A percentile compares a stretch with the other conserved stretches of the same genome.
These are phyloP conservation scores for Citrus cavaleriei DNA, from an alignment of 345 rosid genomes.

Conservation along the genomic window DNA sequence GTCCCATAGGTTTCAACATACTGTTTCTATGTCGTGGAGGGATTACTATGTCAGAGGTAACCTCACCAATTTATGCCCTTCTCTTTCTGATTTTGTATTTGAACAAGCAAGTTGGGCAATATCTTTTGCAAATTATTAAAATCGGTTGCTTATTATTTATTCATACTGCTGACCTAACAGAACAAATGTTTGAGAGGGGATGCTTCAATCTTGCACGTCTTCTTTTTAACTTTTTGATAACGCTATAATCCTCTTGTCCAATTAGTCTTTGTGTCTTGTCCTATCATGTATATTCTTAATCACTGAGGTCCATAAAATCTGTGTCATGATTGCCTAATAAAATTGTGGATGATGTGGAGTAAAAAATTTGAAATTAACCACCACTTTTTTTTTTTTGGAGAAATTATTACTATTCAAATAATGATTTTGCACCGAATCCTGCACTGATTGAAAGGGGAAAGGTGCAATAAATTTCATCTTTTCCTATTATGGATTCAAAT, in stretches of 20 bases:
- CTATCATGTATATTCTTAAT: background rate
- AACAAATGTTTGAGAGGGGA: background rate
- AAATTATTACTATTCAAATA: background rate
- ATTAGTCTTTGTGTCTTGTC: background rate
- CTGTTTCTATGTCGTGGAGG: conserved; percentile 66
- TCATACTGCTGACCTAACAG: background rate
- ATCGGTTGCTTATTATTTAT: background rate
- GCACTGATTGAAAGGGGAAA: background rate
- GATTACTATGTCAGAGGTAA: conserved; percentile 88
- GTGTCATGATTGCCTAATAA: background rate
- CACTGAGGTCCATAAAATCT: background rate
- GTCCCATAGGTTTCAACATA: conserved; percentile 69
- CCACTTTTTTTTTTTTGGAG: background rate
- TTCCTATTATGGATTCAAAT: background rate
- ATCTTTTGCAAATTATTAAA: background rate
- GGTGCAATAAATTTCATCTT: background rate
- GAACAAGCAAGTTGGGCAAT: background rate
- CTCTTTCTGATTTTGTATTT: background rate
- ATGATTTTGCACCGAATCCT: background rate
- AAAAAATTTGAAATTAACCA: too few species aligned
- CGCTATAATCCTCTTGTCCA: background rate
- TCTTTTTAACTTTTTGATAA: background rate
- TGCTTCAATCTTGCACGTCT: background rate
- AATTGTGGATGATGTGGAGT: background rate
- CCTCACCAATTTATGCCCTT: background rate